Evolutionary conservation across 208 protist species (phyloP), one percentile per base, ranked within the genome.

Genomic region (Trypanosomatidae sp.): DNA sequence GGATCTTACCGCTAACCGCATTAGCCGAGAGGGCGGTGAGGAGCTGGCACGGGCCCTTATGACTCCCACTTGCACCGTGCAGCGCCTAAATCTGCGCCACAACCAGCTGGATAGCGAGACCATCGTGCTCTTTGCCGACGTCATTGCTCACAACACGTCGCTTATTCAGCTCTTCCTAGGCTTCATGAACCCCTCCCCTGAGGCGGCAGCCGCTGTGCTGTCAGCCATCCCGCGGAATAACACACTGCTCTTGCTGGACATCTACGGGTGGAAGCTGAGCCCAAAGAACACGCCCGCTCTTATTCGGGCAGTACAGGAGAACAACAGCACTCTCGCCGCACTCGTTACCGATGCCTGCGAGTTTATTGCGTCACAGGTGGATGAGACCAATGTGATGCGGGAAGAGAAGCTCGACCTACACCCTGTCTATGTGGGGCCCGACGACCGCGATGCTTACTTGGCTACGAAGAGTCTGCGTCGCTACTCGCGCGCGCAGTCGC

Each of bases 101-200:
- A 97, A 97, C 74, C 75, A 88, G 62, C 80, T 97, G 44, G 88
- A 93, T 73, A 90, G 83, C 73, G 91, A 86, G 30, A 88, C 84
- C 0, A 88, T 97, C 60, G 82, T 79, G 58, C 68, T 62, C 66
- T 97, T 90, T 62, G 87, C 70, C 0, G 82, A 87, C n/a, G 92
- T 95, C 33, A 15, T 97, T 3, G 52, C 64, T 5, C 64, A 66
- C 30, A 97, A 97, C 76, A 88, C 82, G 28, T 95, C 90, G 2
- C 84, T 97, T 44, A 94, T 94, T 72, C 92, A 97, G 79, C 89
- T 97, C 55, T 97, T 95, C 69, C 87, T 97, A n/a, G 92, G 92
- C 66, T 95, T 91, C 81, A 97, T 97, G 92, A 91, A 85, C 53
- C 89, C 92, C 8, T 83, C 77, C 28, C 80, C 90, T 22, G 84